These are phyloP conservation scores for Neophaeococcomyces aloes DNA, from an alignment of 2,329 filamentous ascomycete genomes.

Conservation along the genomic window DNA sequence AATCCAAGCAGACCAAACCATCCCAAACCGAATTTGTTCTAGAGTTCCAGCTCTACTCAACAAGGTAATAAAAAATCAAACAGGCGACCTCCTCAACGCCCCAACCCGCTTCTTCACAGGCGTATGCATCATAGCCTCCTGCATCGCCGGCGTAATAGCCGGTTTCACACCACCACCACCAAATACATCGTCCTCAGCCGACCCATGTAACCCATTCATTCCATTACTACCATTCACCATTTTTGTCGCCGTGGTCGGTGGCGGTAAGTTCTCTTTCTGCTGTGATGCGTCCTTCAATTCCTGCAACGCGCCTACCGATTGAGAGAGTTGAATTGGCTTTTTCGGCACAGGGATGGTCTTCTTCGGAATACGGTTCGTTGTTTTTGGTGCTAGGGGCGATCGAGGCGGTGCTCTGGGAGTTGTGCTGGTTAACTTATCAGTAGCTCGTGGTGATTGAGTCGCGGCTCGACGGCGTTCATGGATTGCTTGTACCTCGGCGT, in stretches of 20 bases:
- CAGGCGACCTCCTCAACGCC: slow-evolving; percentile 21
- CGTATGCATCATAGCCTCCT: slow-evolving; percentile 21
- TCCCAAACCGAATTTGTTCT: too few relatives aligned
- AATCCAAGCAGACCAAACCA: too few relatives aligned
- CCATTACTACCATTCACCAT: neutral
- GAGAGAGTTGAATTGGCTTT: slow-evolving; percentile 14
- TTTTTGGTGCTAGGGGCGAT: slow-evolving; percentile 19
- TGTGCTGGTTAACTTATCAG: neutral
- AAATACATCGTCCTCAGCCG: slow-evolving; percentile 2
- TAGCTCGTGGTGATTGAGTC: neutral
- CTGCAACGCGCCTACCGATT: neutral
- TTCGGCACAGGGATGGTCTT: slow-evolving; percentile 19
- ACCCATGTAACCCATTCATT: neutral
- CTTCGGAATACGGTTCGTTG: slow-evolving; percentile 16
- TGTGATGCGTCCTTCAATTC: neutral
- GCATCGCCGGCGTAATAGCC: slow-evolving; percentile 20
- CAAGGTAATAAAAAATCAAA: slow-evolving; percentile 10
- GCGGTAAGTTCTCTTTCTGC: slow-evolving; percentile 6
- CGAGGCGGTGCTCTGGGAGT: slow-evolving; percentile 6
- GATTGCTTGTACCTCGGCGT: neutral
- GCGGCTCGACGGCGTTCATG: neutral
- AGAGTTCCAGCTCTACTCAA: too few relatives aligned
- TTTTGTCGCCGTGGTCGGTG: neutral
- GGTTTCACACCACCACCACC: slow-evolving; percentile 5
- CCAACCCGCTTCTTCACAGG: slow-evolving; percentile 19